Evolutionary conservation across 2,329 filamentous ascomycete species (phyloP).

Genomic region (Zymoseptoria crescenta): DNA sequence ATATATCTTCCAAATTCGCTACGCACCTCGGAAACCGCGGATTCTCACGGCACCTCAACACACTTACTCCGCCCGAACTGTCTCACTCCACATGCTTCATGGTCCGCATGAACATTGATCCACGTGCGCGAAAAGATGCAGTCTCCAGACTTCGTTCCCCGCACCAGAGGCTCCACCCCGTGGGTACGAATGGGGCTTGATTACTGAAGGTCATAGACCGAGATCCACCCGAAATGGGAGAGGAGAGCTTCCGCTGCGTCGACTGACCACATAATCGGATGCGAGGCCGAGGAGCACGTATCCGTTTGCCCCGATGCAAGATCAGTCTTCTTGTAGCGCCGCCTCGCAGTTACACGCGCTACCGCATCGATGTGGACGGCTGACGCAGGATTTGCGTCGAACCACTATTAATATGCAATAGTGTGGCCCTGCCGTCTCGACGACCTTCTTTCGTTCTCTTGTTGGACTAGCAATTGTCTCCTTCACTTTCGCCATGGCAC

Average conservation of each 20-base stretch:
- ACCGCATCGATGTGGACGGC: background rate
- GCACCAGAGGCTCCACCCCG: background rate
- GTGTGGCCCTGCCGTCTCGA: background rate
- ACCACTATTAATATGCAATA: background rate
- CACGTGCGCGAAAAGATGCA: background rate
- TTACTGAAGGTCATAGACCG: background rate
- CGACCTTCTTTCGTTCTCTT: background rate
- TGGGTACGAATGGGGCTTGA: background rate
- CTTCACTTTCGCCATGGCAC: background rate
- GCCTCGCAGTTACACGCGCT: background rate
- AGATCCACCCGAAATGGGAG: background rate
- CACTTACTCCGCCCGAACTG: background rate
- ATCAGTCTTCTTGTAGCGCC: background rate
- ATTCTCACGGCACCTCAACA: background rate
- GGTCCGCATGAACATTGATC: background rate
- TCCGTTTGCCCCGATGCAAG: background rate
- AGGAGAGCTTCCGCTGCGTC: background rate
- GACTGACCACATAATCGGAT: background rate
- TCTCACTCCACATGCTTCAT: background rate
- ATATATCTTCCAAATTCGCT: background rate
- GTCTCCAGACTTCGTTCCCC: background rate
- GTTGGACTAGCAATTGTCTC: background rate
- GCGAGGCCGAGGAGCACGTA: background rate
- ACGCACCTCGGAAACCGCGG: background rate
- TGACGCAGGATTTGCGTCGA: background rate